Evolutionary conservation across 23 red algal genomes (phyloP), one percentile per base, ranked within the genome.

Genomic region (Gracilaria gracilis): DNA sequence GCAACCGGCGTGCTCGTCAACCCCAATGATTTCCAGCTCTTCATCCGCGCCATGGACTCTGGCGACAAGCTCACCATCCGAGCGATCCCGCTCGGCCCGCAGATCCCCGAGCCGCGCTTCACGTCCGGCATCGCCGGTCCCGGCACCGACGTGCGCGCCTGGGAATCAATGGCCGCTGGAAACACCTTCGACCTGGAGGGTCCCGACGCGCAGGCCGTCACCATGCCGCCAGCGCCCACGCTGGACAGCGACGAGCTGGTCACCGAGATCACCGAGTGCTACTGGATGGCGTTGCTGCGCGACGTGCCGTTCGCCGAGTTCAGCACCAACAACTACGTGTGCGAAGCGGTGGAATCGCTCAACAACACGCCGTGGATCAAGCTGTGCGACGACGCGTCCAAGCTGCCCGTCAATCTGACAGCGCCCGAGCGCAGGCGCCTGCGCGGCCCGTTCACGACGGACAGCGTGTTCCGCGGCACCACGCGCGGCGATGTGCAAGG

Each of bases 151-250:
- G 82, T 94, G 49, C 91, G 91, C 15, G 91, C 81, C 20, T 94
- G 91, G 91, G 91, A 94, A 82, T 78, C 64, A 50, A 86, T 86
- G 71, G 80, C 38, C 54, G 91, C 91, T 24, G 91, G 91, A 31
- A 15, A 57, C 27, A 47, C 73, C 4, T 88, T 53, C 20, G 82
- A 94, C 69, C 61, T 88, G 28, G 73, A 94, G 44, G 91, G 91
- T 0, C 91, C 91, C 16, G 91, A 94, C 53, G 91, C 91, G 7
- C 91, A 94, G 57, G 48, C 82, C 38, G 69, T 94, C 35, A 71
- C 82, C 24, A 94, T 94, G 91, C 91, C 91, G 27, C 91, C 91
- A 5, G 81, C 91, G 15, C 82, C 91, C 34, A 13, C 66, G 15
- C 73, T 88, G 35, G 55, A 79, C n/a, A 94, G 82, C 23, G 50